These are phyloP conservation scores for Aegilops sharonensis DNA, from an alignment of 176 grass and related monocot genomes.

Conservation along the genomic window DNA sequence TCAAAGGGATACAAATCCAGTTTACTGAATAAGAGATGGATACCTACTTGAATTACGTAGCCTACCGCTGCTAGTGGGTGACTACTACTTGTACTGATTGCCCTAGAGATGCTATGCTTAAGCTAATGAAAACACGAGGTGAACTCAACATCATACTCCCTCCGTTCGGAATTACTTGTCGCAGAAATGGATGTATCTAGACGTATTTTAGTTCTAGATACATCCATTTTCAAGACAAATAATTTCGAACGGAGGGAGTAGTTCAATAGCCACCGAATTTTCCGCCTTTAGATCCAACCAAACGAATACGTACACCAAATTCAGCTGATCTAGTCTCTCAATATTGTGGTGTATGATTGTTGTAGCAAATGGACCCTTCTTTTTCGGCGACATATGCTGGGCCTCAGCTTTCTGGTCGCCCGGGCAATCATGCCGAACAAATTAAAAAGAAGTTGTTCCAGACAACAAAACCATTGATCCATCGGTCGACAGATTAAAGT, in stretches of 20 bases:
- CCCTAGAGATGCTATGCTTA: too few relatives aligned
- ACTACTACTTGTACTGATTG: too few relatives aligned
- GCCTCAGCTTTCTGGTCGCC: background rate
- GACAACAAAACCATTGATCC: background rate
- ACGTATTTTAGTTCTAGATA: too few relatives aligned
- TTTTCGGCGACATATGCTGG: background rate
- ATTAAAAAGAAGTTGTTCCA: background rate
- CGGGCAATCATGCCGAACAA: too few relatives aligned
- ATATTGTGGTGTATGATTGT: background rate
- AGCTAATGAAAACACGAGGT: too few relatives aligned
- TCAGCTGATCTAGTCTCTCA: too few relatives aligned
- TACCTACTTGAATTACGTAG: background rate
- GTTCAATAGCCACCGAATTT: background rate
- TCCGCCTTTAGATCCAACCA: background rate
- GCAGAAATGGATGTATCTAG: too few relatives aligned
- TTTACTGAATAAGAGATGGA: background rate
- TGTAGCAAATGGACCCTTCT: background rate
- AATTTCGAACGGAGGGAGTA: too few relatives aligned
- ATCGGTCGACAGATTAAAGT: background rate
- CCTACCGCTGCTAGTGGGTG: background rate
- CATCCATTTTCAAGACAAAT: too few relatives aligned
- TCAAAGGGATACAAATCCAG: too few relatives aligned
- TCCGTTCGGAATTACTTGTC: too few relatives aligned
- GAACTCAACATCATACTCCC: too few relatives aligned
- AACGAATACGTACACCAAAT: background rate